Evolutionary conservation across 2,329 filamentous ascomycete genomes (phyloP).

Genomic region (Pseudogymnoascus sp.): DNA sequence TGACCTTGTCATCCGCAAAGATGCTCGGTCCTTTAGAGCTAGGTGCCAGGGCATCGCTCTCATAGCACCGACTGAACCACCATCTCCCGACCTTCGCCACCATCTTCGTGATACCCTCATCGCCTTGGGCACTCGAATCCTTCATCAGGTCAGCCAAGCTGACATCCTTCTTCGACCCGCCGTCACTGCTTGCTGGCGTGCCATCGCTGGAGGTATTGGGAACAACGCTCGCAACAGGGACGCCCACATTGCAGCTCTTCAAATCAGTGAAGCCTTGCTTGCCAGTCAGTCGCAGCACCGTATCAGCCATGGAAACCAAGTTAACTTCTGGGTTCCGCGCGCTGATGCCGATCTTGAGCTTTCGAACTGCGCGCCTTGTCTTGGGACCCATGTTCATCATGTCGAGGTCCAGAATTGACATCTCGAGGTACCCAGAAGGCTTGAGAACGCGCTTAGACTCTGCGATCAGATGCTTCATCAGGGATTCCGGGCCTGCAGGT

Average conservation of each 20-base stretch:
- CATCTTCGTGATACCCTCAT: constrained; percentile 85
- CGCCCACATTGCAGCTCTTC: constrained; percentile 69
- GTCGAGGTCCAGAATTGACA: constrained; percentile 71
- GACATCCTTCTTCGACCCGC: constrained; percentile 31
- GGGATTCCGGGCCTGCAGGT: constrained; percentile 56
- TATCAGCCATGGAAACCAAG: constrained; percentile 52
- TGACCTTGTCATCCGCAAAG: constrained; percentile 67
- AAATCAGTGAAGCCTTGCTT: constrained; percentile 63
- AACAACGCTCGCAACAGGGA: constrained; percentile 60
- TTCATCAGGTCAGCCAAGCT: constrained; percentile 66
- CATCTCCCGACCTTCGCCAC: constrained; percentile 86
- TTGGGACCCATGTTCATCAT: constrained; percentile 74
- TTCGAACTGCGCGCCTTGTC: constrained; percentile 60
- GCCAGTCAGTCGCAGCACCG: constrained; percentile 60
- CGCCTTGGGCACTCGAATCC: constrained; percentile 61
- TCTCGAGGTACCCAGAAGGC: constrained; percentile 71
- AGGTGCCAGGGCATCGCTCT: constrained; percentile 51
- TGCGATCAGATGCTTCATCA: constrained; percentile 63
- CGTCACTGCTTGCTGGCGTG: constrained; percentile 21
- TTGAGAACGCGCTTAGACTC: constrained; percentile 73
- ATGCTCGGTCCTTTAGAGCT: constrained; percentile 52
- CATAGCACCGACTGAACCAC: constrained; percentile 96
- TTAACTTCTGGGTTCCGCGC: constrained; percentile 51
- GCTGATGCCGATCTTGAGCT: constrained; percentile 64
- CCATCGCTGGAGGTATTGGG: constrained; percentile 25